Conservation (phyloP, 2,329 filamentous ascomycete genomes). For the Phaeophleospora eucalypticola region DNA sequence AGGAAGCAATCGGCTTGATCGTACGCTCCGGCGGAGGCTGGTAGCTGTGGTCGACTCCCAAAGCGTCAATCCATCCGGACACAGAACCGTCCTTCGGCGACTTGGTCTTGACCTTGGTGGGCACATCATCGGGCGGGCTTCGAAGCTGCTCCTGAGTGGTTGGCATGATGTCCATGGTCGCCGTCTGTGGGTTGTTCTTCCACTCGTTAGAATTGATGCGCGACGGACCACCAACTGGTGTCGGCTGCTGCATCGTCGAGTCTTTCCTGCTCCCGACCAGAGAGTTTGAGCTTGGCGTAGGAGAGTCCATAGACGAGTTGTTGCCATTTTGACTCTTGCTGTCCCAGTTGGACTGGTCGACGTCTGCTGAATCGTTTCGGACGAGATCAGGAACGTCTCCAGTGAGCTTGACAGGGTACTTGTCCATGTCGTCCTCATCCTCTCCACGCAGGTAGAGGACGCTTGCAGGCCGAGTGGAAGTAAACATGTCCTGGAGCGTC, state of each 20-base stretch:
- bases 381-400: constrained; percentile 61
- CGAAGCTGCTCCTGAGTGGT: constrained; percentile 41
- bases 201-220: constrained; percentile 45
- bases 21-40: constrained; percentile 69
- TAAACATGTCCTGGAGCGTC: constrained; percentile 82
- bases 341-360: constrained; percentile 40
- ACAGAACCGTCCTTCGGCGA: constrained; percentile 61
- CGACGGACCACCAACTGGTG: constrained; percentile 41
- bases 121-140: constrained; percentile 46
- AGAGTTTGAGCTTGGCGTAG: constrained; percentile 47
- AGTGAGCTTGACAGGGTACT: constrained; percentile 68
- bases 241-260: constrained; percentile 43
- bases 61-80: constrained; percentile 81
- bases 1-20: constrained; percentile 77
- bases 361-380: constrained; percentile 43
- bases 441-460: constrained; percentile 73
- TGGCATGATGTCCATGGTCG: constrained; percentile 47
- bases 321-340: constrained; percentile 46
- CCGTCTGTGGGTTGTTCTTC: constrained; percentile 51
- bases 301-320: constrained; percentile 51
- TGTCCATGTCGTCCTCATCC: constrained; percentile 73
- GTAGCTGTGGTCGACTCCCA: constrained; percentile 85
- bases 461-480: constrained; percentile 73
- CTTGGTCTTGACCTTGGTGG: constrained; percentile 53
- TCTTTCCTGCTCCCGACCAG: constrained; percentile 37